These are phyloP conservation scores for Paraphaeosphaeria sporulosa DNA, from an alignment of 2,329 filamentous ascomycete species.

Conservation along the genomic window DNA sequence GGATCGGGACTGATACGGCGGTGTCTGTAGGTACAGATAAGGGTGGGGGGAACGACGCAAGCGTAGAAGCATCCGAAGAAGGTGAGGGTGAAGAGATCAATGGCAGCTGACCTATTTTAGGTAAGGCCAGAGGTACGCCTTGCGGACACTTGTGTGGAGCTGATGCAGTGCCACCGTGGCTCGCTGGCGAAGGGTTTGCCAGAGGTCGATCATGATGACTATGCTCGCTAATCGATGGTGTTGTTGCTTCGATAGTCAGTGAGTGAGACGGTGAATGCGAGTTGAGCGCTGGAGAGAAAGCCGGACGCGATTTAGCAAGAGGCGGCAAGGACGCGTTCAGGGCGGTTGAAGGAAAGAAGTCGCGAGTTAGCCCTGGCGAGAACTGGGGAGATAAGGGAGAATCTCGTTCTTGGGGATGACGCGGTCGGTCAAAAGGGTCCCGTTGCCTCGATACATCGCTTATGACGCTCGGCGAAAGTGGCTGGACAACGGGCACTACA, in stretches of 20 bases:
- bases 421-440: neutral
- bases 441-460: neutral
- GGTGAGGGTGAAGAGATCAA: neutral
- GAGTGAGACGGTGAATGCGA: conserved; percentile 5
- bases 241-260: neutral
- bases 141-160: neutral
- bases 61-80: neutral
- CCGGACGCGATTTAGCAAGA: neutral
- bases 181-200: neutral
- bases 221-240: neutral
- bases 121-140: neutral
- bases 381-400: neutral
- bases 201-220: neutral
- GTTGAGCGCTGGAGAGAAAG: conserved; percentile 12
- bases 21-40: neutral
- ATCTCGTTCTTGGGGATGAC: neutral
- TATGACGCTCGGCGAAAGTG: neutral
- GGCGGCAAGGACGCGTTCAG: neutral
- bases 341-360: neutral
- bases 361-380: neutral
- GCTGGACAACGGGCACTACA: neutral
- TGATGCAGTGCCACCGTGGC: neutral
- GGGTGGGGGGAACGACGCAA: neutral
- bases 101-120: neutral
- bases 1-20: conserved; percentile 3